Conservation (phyloP, 2,329 filamentous ascomycete genomes). For the Neonectria magnoliae region DNA sequence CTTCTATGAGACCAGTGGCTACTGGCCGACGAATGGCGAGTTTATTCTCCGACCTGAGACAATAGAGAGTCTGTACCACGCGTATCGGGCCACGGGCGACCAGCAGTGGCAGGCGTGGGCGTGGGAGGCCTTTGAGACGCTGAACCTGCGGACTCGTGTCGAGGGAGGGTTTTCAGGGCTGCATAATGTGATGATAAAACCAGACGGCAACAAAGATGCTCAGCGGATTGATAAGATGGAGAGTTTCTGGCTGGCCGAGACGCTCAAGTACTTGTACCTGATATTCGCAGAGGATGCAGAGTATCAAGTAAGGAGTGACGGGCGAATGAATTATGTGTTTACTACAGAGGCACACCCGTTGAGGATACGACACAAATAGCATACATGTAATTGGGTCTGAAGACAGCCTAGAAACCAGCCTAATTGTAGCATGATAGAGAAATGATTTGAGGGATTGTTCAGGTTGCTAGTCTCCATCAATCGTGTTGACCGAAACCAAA, state of each 20-base stretch:
- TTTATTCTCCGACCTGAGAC: slow-evolving; percentile 35
- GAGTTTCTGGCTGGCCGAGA: slow-evolving; percentile 37
- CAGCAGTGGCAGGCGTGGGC: slow-evolving; percentile 29
- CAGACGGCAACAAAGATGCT: neutral
- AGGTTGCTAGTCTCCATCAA: no score
- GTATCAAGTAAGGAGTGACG: slow-evolving; percentile 28
- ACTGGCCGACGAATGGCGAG: slow-evolving; percentile 19
- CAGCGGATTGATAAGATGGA: slow-evolving; percentile 35
- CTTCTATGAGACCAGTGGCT: slow-evolving; percentile 30
- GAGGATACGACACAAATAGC: slow-evolving; percentile 3
- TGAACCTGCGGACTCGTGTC: slow-evolving; percentile 20
- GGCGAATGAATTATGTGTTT: slow-evolving; percentile 30
- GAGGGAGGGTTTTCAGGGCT: slow-evolving; percentile 22
- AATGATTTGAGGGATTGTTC: no score
- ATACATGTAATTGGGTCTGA: neutral
- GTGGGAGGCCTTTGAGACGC: slow-evolving; percentile 26
- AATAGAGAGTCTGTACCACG: slow-evolving; percentile 32
- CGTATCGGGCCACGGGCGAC: slow-evolving; percentile 31
- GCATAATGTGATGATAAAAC: slow-evolving; percentile 20
- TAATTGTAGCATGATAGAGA: no score
- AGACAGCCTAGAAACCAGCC: no score
- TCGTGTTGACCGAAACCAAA: no score
- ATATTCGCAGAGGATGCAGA: slow-evolving; percentile 33
- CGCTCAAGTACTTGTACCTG: slow-evolving; percentile 35
- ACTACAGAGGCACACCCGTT: slow-evolving; percentile 35